Percentiles rank a stretch among this genome's conserved stretches.
These are phyloP conservation scores for Trichoderma gamsii DNA, from an alignment of 495 filamentous ascomycete genomes.

Conservation along the genomic window DNA sequence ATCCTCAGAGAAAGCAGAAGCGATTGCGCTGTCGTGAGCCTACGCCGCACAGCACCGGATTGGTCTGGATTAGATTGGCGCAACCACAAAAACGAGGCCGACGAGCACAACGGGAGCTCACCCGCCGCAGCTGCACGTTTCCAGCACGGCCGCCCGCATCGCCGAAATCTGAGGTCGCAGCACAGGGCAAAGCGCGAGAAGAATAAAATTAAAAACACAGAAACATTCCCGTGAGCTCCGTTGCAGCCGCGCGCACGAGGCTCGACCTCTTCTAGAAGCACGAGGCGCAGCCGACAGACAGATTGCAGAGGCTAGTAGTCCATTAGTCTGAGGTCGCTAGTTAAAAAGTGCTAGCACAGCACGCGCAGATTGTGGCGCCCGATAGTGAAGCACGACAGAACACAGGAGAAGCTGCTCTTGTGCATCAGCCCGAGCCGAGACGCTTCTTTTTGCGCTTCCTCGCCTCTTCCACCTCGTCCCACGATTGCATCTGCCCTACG, in stretches of 20 bases:
- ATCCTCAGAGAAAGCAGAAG: too few relatives aligned
- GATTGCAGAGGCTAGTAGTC: background rate
- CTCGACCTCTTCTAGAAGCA: conserved; percentile 9
- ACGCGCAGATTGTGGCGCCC: background rate
- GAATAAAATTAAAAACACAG: background rate
- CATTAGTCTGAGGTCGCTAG: background rate
- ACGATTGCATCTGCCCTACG: background rate
- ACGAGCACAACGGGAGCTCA: background rate
- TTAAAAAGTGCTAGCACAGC: conserved; percentile 5
- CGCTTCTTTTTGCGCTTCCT: background rate
- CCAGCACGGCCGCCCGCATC: conserved; percentile 1
- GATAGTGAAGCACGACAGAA: background rate
- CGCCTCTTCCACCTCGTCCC: background rate
- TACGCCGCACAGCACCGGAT: background rate
- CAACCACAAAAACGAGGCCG: background rate
- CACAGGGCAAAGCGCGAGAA: background rate
- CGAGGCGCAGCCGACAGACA: conserved; percentile 11
- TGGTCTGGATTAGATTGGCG: background rate
- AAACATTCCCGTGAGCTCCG: background rate
- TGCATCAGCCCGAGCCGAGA: background rate
- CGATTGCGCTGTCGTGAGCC: too few relatives aligned
- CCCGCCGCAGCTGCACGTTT: background rate
- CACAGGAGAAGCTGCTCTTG: background rate
- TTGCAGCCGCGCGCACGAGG: background rate
- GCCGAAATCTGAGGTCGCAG: background rate